phyloP scores from a whole-genome alignment of 176 grass and related monocot genomes.

The Ananas comosus region DNA sequence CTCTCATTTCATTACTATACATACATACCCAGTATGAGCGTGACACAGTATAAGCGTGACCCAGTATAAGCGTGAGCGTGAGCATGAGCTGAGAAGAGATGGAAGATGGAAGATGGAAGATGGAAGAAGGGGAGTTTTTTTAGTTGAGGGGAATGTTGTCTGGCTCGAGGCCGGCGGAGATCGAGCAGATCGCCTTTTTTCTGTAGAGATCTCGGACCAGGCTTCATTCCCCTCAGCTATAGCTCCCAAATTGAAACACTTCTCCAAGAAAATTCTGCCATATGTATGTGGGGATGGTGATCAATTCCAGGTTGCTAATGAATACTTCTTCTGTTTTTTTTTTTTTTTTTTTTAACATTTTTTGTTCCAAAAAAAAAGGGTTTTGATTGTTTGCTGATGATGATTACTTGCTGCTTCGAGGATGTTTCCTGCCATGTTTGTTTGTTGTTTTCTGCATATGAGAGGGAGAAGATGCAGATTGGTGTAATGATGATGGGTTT shows the following conservation, averaged over 20 bases:
- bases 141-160: constrained; percentile 42
- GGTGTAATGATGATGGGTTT: constrained; percentile 34
- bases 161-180: constrained; percentile 24
- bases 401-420: not conserved
- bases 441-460: not conserved
- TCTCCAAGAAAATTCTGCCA: too few relatives aligned
- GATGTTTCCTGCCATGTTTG: not conserved
- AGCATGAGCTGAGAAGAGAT: too few relatives aligned
- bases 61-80: not conserved
- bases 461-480: constrained; percentile 16
- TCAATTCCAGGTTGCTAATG: not conserved
- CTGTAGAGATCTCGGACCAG: constrained; percentile 37
- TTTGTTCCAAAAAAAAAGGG: not conserved
- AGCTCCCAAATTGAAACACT: constrained; percentile 4
- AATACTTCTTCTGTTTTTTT: not conserved
- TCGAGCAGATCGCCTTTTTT: not conserved
- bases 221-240: constrained; percentile 41
- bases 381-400: not conserved
- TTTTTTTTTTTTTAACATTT: not conserved
- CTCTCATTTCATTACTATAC: not conserved
- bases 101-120: not conserved
- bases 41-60: not conserved
- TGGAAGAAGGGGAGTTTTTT: constrained; percentile 16
- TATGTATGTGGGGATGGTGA: too few relatives aligned
- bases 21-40: not conserved